Base-by-base conservation (phyloP, 805 yeast species). In the Blastobotrys peoriensis region DNA sequence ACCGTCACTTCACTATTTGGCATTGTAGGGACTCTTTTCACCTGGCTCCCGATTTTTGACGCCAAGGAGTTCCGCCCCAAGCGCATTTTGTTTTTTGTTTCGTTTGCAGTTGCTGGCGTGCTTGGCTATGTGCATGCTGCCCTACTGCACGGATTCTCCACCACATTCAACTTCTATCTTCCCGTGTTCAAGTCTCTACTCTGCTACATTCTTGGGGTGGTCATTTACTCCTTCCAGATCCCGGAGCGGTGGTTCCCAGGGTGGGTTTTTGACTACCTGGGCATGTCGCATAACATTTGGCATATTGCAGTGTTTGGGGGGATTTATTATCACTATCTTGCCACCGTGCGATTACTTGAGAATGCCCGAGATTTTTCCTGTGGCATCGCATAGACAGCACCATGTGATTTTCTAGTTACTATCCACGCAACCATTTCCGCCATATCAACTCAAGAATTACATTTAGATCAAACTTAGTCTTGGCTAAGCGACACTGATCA, bases 241-340 rank as follows among this genome's bases (percentile, higher is more conserved):
- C 98, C 98, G 1, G 98, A 91, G 66, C 75, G 93, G 53, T 86
- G 86, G 53, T 58, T 53, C 37, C 65, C 64, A 4, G 67, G 67
- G 5, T 43, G 52, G 18, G 44, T 64, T 35, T 60, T 67, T 48
- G 69, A 67, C 52, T 64, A 63, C 52, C 53, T 67, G 45, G 70
- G 91, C 83, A 91, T 88, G 96, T 86, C 96, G 30, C 98, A 91
- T 63, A 89, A 88, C 57, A 69, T 91, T 23, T 91, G 98, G 98
- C 98, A 91, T 65, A 61, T 87, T 9, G 86, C 84, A 59, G 98
- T 93, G 23, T 75, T 93, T 15, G 71, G 84, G 20, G 98, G 98
- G 2, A 79, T 87, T n/a, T 63, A 84, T 35, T 95, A 94, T 25
- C 98, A 91, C 63, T 93, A 89, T 64, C 70, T 71, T 45, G 91